phyloP scores from a whole-genome alignment of 1,284 basidiomycete genomes.

The Hypsizygus ulmarius region DNA sequence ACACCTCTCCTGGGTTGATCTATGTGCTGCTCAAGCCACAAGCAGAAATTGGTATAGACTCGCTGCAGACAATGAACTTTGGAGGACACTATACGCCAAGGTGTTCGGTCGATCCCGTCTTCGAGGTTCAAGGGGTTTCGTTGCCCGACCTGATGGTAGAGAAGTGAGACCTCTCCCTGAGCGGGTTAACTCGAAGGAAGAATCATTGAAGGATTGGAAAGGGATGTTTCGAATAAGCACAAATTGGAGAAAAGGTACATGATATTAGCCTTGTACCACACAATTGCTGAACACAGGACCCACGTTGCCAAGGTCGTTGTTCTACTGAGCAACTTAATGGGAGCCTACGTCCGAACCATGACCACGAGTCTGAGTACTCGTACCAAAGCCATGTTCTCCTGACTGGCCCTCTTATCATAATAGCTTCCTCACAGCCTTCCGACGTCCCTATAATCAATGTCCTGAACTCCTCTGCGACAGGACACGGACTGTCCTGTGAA shows the following conservation, averaged over 20 bases:
- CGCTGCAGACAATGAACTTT: slow-evolving; percentile 49
- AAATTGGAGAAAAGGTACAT: slow-evolving; percentile 73
- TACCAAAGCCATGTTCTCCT: slow-evolving; percentile 38
- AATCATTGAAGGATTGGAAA: slow-evolving; percentile 67
- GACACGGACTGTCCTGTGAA: slow-evolving; percentile 31
- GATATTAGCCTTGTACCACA: not conserved
- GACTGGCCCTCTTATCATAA: slow-evolving; percentile 40
- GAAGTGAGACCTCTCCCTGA: slow-evolving; percentile 59
- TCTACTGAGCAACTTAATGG: slow-evolving; percentile 36
- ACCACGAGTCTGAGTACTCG: slow-evolving; percentile 7
- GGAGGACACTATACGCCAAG: slow-evolving; percentile 48
- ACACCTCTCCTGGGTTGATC: slow-evolving; percentile 60
- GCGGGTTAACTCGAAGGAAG: slow-evolving; percentile 35
- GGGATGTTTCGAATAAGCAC: slow-evolving; percentile 81
- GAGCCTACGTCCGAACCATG: not conserved
- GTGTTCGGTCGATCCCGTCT: slow-evolving; percentile 66
- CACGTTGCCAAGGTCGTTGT: slow-evolving; percentile 50
- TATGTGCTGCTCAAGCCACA: slow-evolving; percentile 62
- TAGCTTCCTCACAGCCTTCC: slow-evolving; percentile 34
- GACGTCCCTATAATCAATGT: slow-evolving; percentile 25
- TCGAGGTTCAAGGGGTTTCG: slow-evolving; percentile 62
- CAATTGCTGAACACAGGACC: slow-evolving; percentile 8
- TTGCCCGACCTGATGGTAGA: slow-evolving; percentile 51
- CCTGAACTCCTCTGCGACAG: slow-evolving; percentile 22
- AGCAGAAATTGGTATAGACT: slow-evolving; percentile 67